Base-by-base conservation (phyloP, 371 early-diverging fungal species). In the Haplosporangium sp. region DNA sequence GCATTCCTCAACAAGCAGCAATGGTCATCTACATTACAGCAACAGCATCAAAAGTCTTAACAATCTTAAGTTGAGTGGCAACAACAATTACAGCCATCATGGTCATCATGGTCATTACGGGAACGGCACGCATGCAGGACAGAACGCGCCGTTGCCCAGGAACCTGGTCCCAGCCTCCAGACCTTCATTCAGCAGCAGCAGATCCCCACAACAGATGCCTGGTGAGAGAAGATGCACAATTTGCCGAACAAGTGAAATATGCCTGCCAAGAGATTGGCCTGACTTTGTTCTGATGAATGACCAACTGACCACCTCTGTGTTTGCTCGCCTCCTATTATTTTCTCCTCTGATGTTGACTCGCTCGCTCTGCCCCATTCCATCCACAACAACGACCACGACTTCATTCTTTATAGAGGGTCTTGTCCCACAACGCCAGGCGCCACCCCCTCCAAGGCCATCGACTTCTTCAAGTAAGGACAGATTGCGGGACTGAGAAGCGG, bases 371-470 rank as follows among this genome's bases (percentile, higher is more conserved):
- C 41, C 43, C 63, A 50, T 14, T 16, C 54, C 41, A 57, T 42
- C 51, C 16, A 13, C 50, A 50, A 50, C 50, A 50, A n/a, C 59
- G 40, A 37, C 45, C 37, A 41, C 52, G 51, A 16, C n/a, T 38
- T 23, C 59, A 11, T 52, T 23, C n/a, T 29, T 47, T 36, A 38
- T 37, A 51, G 71, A 77, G 29, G 68, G 68, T 37, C 71, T 71
- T 18, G 71, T 71, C 37, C 77, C 71, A 40, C 67, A 67, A 53
- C 77, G 77, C 18, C 77, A 77, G 54, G 77, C 77, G 1, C 77
- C 77, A 45, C 77, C 77, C 7, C 77, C 77, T 16, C 77, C 77
- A 43, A 67, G 68, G 47, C 67, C 68, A 13, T 70, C 77, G 10
- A 64, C 64, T 20, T 68, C 74, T 1, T 69, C 64, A 21, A 67